Base-by-base conservation (phyloP, 768 basidiomycete genomes). In the Lactarius hatsudake region DNA sequence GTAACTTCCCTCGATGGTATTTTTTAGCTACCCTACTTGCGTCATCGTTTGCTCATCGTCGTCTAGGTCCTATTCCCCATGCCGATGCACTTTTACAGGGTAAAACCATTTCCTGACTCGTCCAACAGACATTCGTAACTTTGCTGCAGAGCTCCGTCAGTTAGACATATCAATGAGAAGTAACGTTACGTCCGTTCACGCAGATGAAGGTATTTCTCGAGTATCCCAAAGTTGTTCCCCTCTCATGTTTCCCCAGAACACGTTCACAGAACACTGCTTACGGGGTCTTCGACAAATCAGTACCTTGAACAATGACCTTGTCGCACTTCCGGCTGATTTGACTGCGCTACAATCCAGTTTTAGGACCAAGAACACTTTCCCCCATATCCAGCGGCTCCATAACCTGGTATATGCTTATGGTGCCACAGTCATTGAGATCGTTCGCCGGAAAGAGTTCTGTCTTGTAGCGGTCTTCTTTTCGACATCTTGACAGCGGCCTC, bases 331-430 rank as follows among this genome's bases (percentile, higher is more conserved):
- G 6, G 77, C 83, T 1, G 79, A 81, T 1, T 78, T 98, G 36
- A 80, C 83, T 0, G 76, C 79, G 2, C 80, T 98, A 1, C 93
- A 96, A 73, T 74, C 83, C 1, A 88, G 86, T 73, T 86, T 96
- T 71, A 82, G 89, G 77, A 81, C 64, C 82, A 92, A 80, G 73
- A 92, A 87, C 36, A 90, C 89, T 66, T 98, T 98, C 74, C 83
- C 89, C n/a, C 94, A 98, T 76, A 90, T 98, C 17, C 86, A 90
- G 59, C 83, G 96, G 20, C 79, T 98, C 53, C 94, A 96, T 74
- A 88, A 84, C 63, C 91, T 98, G 86, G 76, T 96, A 0, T 95
- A 94, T 73, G 94, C 93, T 0, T 98, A 98, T 76, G 91, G 92
- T 0, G 91, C 93, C 1, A 94, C 94, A 0, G 84, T 97, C 10